Conservation (phyloP, 441 rosid genomes). For the Eruca vesicaria region DNA sequence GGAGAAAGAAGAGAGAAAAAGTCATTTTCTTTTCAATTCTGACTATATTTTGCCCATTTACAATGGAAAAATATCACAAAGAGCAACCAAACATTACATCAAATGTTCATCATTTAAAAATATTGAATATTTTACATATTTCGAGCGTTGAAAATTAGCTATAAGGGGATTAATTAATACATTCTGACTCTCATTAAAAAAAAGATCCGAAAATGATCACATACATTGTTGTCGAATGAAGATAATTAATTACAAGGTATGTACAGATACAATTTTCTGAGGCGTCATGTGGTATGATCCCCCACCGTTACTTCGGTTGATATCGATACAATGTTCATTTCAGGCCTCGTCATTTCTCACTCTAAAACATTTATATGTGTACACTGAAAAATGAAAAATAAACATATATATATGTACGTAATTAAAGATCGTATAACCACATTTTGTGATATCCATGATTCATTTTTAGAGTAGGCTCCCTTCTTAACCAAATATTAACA, state of each 20-base stretch:
- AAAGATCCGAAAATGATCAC: constrained; percentile 4
- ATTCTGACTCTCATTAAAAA: background rate
- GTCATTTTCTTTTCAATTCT: no score
- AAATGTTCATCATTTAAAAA: no score
- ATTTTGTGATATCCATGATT: background rate
- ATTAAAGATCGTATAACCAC: background rate
- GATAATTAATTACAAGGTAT: no score
- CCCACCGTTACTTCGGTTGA: constrained; percentile 15
- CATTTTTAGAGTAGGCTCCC: background rate
- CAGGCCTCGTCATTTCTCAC: background rate
- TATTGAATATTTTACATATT: no score
- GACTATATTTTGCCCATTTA: no score
- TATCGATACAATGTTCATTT: constrained; percentile 15
- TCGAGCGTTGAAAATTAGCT: no score
- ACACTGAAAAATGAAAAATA: background rate
- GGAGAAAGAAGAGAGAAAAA: no score
- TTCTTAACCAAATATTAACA: background rate
- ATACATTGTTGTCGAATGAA: no score
- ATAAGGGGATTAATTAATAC: background rate
- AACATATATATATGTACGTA: background rate
- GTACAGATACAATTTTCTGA: background rate
- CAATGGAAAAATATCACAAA: no score
- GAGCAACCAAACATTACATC: no score
- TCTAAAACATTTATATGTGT: background rate
- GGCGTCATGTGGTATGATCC: constrained; percentile 12